Percentiles rank a stretch among this genome's conserved stretches.
Evolutionary conservation across 306 rosid species (phyloP).

Genomic region (Clitoria ternatea): DNA sequence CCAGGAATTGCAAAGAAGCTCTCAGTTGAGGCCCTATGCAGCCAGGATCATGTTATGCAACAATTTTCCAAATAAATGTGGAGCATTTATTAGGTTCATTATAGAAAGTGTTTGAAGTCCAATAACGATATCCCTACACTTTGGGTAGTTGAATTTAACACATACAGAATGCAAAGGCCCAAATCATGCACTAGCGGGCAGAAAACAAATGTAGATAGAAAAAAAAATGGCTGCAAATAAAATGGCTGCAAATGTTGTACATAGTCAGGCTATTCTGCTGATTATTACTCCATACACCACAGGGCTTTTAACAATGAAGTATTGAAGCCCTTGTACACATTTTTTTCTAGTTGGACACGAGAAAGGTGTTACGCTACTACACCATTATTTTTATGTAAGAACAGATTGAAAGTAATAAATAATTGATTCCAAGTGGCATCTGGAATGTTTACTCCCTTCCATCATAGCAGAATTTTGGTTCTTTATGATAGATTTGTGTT

Average conservation of each 20-base stretch:
- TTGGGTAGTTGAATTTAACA: background rate
- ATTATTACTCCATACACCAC: constrained; percentile 22
- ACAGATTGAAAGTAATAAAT: constrained; percentile 26
- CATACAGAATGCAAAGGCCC: constrained; percentile 11
- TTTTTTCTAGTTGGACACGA: background rate
- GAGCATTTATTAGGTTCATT: constrained; percentile 17
- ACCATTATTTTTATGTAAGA: constrained; percentile 9
- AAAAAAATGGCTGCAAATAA: constrained; percentile 32
- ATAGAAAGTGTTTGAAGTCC: constrained; percentile 10
- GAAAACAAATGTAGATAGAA: constrained; percentile 40
- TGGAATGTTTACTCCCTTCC: background rate
- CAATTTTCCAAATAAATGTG: constrained; percentile 20
- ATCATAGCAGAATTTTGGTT: background rate
- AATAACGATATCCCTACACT: background rate
- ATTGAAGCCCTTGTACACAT: constrained; percentile 14
- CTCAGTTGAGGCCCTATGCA: constrained; percentile 56
- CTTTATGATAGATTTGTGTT: background rate
- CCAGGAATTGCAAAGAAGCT: constrained; percentile 49
- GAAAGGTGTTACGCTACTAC: constrained; percentile 9
- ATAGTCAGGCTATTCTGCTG: constrained; percentile 24
- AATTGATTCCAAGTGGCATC: background rate
- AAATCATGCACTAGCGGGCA: background rate
- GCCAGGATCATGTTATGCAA: constrained; percentile 29
- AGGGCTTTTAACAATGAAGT: constrained; percentile 24
- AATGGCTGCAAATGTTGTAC: constrained; percentile 34